These are phyloP conservation scores for Colletotrichum endophyticum DNA, from an alignment of 2,329 filamentous ascomycete species.

Conservation along the genomic window DNA sequence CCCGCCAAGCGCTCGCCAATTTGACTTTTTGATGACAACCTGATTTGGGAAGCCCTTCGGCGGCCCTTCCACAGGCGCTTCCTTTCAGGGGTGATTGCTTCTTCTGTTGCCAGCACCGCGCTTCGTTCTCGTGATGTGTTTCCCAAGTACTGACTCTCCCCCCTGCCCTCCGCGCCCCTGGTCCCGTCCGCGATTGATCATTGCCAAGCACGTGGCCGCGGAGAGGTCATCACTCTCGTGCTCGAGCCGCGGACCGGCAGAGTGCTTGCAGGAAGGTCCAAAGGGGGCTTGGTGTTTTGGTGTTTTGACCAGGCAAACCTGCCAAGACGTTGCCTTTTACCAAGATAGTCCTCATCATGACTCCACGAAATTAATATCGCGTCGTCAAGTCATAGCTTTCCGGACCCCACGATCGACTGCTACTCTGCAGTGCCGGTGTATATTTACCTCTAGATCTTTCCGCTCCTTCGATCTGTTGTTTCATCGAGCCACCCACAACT, in stretches of 20 bases:
- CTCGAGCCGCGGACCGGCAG: background rate
- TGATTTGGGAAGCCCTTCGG: background rate
- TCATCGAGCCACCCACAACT: background rate
- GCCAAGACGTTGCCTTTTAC: slow-evolving; percentile 7
- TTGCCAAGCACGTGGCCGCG: background rate
- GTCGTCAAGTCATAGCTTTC: background rate
- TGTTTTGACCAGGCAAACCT: background rate
- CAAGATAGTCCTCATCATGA: background rate
- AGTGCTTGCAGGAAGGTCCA: background rate
- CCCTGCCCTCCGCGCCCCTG: background rate
- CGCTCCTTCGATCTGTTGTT: background rate
- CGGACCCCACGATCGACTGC: background rate
- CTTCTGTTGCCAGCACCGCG: background rate
- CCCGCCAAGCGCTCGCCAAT: slow-evolving; percentile 8
- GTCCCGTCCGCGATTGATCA: background rate
- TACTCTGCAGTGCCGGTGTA: background rate
- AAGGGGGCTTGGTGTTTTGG: background rate
- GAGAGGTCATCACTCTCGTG: background rate
- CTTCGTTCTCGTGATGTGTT: slow-evolving; percentile 8
- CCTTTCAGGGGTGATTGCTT: background rate
- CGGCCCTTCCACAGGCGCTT: background rate
- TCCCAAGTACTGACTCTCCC: background rate
- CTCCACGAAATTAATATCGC: slow-evolving; percentile 11
- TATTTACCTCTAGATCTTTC: slow-evolving; percentile 10
- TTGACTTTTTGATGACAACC: slow-evolving; percentile 1